Percentiles rank a stretch among this genome's conserved stretches.
Evolutionary conservation across 805 yeast species (phyloP).

Genomic region (Nakazawaea anatomiae): DNA sequence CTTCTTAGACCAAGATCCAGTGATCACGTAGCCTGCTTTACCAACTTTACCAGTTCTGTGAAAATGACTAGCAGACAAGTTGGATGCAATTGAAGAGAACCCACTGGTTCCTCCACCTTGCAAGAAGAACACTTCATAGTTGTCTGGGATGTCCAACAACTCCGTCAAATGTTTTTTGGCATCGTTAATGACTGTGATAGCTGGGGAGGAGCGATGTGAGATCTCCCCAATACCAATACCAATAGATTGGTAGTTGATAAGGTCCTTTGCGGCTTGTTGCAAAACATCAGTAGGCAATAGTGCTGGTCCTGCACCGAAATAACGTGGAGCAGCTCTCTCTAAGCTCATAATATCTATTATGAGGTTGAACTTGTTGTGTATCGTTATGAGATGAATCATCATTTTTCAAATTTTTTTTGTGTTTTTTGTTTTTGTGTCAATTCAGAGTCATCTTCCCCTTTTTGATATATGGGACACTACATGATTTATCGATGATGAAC

Average conservation of each 20-base stretch:
- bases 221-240: conserved; percentile 94
- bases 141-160: conserved; percentile 74
- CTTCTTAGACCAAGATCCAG: conserved; percentile 94
- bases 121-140: conserved; percentile 89
- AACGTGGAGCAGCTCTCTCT: conserved; percentile 65
- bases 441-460: not conserved
- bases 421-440: not conserved
- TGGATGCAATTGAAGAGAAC: conserved; percentile 81
- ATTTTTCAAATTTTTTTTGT: not conserved
- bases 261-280: conserved; percentile 81
- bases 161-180: conserved; percentile 64
- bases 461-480: not conserved
- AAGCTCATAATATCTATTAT: conserved; percentile 21
- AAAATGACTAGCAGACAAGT: conserved; percentile 63
- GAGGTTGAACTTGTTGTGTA: not conserved
- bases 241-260: conserved; percentile 59
- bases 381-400: not conserved
- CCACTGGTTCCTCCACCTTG: conserved; percentile 99
- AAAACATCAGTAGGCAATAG: conserved; percentile 77
- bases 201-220: conserved; percentile 89
- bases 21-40: conserved; percentile 77
- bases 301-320: conserved; percentile 99
- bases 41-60: conserved; percentile 71
- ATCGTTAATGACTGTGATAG: conserved; percentile 66
- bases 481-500: not conserved